phyloP scores from a whole-genome alignment of 306 rosid species.

The Castanospermum australe region DNA sequence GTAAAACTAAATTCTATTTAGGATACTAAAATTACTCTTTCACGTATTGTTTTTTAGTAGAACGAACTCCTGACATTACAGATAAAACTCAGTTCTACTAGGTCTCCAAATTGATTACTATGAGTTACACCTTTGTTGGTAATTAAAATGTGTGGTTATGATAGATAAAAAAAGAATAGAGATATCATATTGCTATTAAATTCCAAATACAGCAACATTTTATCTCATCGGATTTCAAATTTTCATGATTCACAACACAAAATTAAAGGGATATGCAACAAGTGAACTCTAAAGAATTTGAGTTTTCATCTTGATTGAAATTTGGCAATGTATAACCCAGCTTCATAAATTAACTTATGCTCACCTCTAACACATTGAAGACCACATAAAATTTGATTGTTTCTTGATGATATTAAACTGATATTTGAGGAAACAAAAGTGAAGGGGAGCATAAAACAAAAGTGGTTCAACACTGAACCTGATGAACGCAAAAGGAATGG shows the following conservation, averaged over 20 bases:
- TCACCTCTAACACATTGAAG: constrained; percentile 94
- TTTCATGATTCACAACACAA: constrained; percentile 14
- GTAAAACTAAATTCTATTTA: no score
- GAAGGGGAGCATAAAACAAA: constrained; percentile 9
- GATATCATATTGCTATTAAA: constrained; percentile 12
- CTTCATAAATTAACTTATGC: constrained; percentile 31
- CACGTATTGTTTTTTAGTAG: no score
- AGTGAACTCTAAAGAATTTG: constrained; percentile 3
- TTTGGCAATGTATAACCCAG: constrained; percentile 15
- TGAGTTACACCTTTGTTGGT: no score
- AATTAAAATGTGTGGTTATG: background rate
- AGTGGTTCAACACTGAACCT: constrained; percentile 12
- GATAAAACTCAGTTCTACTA: no score
- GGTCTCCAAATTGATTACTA: no score
- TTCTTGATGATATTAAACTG: constrained; percentile 99
- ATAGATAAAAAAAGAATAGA: constrained; percentile 15
- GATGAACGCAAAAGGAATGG: constrained; percentile 11
- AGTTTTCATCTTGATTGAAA: constrained; percentile 9
- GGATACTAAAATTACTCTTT: no score
- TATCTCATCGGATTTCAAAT: background rate
- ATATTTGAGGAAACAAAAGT: constrained; percentile 58
- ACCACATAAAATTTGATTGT: constrained; percentile 92
- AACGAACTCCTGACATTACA: no score
- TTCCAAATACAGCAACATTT: constrained; percentile 4
- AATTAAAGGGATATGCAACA: background rate